A percentile compares a stretch with the other conserved stretches of the same genome.
phyloP scores from a whole-genome alignment of 2,329 filamentous ascomycete genomes.

The Cercospora sp. region DNA sequence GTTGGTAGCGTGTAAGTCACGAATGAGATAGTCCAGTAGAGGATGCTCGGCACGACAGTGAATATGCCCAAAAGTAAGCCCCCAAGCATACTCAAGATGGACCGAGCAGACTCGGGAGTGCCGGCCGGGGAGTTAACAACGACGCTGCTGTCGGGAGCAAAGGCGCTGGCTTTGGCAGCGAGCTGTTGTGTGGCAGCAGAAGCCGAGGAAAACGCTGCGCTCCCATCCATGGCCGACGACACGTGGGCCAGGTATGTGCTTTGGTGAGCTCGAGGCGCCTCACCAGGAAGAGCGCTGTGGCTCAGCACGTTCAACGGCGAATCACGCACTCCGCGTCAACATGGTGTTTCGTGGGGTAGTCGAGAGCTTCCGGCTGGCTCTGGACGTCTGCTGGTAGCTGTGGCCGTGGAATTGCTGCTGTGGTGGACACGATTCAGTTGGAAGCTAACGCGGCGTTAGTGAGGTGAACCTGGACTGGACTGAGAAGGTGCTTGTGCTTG shows the following conservation, averaged over 20 bases:
- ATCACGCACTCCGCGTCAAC: slow-evolving; percentile 4
- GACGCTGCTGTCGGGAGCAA: slow-evolving; percentile 13
- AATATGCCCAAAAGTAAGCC: slow-evolving; percentile 38
- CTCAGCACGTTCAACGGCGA: slow-evolving; percentile 6
- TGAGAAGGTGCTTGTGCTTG: not conserved
- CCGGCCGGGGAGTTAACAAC: slow-evolving; percentile 20
- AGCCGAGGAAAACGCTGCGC: not conserved
- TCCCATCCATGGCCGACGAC: slow-evolving; percentile 12
- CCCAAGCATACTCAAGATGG: slow-evolving; percentile 37
- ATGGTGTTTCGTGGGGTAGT: not conserved
- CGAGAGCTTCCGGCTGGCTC: not conserved
- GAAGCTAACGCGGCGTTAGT: not conserved
- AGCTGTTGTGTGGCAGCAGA: slow-evolving; percentile 16
- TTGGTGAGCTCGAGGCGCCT: slow-evolving; percentile 10
- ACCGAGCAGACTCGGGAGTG: slow-evolving; percentile 23
- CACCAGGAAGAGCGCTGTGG: slow-evolving; percentile 10
- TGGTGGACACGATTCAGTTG: not conserved
- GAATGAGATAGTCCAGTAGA: slow-evolving; percentile 82
- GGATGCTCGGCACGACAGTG: slow-evolving; percentile 55
- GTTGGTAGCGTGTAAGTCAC: slow-evolving; percentile 86
- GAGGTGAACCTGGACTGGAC: not conserved
- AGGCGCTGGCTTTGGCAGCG: slow-evolving; percentile 7
- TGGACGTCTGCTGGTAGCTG: not conserved
- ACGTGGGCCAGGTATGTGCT: slow-evolving; percentile 11
- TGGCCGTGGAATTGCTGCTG: not conserved